Conservation (phyloP, 306 rosid species). For the Mimosa pudica region DNA sequence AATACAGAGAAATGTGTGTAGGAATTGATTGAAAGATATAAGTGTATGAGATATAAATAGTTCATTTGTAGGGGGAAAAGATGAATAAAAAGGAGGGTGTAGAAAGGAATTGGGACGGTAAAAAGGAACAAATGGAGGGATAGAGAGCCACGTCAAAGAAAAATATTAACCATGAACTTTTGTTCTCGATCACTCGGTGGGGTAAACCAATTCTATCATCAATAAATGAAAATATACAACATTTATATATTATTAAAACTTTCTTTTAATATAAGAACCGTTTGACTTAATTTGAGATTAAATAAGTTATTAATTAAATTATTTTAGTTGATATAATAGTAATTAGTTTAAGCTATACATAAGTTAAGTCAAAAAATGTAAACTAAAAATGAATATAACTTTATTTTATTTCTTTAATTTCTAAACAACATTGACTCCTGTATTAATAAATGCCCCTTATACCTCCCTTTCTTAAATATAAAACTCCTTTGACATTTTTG, state of each 20-base stretch:
- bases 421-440: no score
- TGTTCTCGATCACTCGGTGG: background rate
- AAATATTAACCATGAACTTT: background rate
- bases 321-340: no score
- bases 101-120: background rate
- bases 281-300: no score
- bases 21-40: background rate
- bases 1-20: background rate
- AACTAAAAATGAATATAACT: no score
- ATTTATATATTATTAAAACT: background rate
- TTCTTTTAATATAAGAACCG: no score
- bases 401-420: no score
- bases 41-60: background rate
- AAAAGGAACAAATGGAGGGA: slow-evolving; percentile 30
- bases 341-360: no score
- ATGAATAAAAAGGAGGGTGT: background rate
- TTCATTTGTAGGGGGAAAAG: background rate
- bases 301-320: no score
- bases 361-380: no score
- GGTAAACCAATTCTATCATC: background rate
- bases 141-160: slow-evolving; percentile 24
- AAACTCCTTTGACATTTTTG: no score
- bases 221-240: background rate
- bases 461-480: no score
- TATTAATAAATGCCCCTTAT: no score